Evolutionary conservation across 352 stramenopile genomes (phyloP).

Genomic region (Globisporangium takayamanum): DNA sequence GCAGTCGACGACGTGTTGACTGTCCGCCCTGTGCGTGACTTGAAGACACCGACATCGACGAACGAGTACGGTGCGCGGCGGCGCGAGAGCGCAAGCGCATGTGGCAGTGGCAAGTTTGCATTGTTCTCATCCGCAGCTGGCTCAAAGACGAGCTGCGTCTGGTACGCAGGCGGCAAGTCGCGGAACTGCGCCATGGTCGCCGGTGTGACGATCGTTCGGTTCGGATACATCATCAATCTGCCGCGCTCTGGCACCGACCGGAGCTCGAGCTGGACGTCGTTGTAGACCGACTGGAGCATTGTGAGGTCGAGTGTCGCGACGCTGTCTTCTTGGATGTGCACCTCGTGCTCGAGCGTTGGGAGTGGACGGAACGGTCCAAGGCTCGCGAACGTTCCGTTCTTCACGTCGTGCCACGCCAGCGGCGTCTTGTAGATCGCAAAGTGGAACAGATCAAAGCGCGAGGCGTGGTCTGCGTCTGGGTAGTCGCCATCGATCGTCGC

Average conservation of each 20-base stretch:
- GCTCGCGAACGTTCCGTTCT: conserved; percentile 17
- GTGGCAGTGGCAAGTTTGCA: conserved; percentile 30
- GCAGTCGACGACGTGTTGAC: conserved; percentile 21
- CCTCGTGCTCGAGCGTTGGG: conserved; percentile 18
- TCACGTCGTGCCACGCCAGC: conserved; percentile 4
- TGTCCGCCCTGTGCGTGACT: conserved; percentile 16
- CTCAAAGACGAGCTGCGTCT: conserved; percentile 46
- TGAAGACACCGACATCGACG: conserved; percentile 26
- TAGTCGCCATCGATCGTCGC: conserved; percentile 19
- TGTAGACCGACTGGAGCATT: conserved; percentile 52
- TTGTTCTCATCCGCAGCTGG: conserved; percentile 41
- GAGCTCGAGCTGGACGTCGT: conserved; percentile 53
- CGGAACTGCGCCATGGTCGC: conserved; percentile 36
- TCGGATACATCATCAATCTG: conserved; percentile 42
- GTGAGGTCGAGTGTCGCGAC: conserved; percentile 38
- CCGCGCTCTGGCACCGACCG: conserved; percentile 37
- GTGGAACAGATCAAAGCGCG: conserved; percentile 66
- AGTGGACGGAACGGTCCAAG: conserved; percentile 43
- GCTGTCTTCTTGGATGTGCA: conserved; percentile 42
- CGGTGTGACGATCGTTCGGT: conserved; percentile 30
- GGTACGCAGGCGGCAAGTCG: conserved; percentile 33
- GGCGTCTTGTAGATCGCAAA: conserved; percentile 51
- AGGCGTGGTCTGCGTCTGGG: conserved; percentile 28
- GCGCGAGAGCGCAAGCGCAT: conserved; percentile 30
- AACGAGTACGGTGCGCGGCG: conserved; percentile 28